These are phyloP conservation scores for Blastomyces gilchristii DNA, from an alignment of 2,329 filamentous ascomycete genomes.

Conservation along the genomic window DNA sequence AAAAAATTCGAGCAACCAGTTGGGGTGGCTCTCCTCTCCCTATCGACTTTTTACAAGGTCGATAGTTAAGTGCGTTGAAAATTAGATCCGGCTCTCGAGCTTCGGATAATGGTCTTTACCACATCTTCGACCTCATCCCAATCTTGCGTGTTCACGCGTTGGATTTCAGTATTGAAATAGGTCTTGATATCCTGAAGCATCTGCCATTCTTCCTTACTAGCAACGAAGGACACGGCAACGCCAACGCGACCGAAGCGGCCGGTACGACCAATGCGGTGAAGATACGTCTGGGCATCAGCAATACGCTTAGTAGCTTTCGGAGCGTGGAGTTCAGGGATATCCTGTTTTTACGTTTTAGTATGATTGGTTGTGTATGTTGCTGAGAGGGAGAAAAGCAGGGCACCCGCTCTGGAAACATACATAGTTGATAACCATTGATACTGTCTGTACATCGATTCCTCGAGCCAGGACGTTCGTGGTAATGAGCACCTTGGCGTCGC, in stretches of 20 bases:
- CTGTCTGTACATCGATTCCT: conserved; percentile 83
- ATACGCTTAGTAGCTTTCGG: conserved; percentile 50
- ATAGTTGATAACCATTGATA: conserved; percentile 99
- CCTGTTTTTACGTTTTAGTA: conserved; percentile 26
- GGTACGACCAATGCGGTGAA: conserved; percentile 94
- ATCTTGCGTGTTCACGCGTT: conserved; percentile 71
- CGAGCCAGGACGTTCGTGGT: conserved; percentile 94
- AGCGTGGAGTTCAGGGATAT: conserved; percentile 58
- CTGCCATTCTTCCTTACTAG: conserved; percentile 69
- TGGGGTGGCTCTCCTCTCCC: background rate
- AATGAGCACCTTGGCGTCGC: conserved; percentile 88
- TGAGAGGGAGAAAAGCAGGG: background rate
- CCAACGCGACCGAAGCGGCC: conserved; percentile 94
- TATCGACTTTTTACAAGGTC: background rate
- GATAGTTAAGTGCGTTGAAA: conserved; percentile 22
- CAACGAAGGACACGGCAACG: conserved; percentile 90
- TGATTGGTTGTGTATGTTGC: conserved; percentile 4
- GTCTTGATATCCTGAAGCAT: conserved; percentile 70
- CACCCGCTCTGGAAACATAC: conserved; percentile 28
- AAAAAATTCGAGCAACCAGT: background rate
- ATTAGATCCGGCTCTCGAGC: conserved; percentile 32
- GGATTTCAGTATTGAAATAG: conserved; percentile 71
- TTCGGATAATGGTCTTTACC: conserved; percentile 67
- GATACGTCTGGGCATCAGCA: conserved; percentile 87
- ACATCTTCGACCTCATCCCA: conserved; percentile 83